phyloP scores from a whole-genome alignment of 768 basidiomycete species.

The Tubosaeta sp. region DNA sequence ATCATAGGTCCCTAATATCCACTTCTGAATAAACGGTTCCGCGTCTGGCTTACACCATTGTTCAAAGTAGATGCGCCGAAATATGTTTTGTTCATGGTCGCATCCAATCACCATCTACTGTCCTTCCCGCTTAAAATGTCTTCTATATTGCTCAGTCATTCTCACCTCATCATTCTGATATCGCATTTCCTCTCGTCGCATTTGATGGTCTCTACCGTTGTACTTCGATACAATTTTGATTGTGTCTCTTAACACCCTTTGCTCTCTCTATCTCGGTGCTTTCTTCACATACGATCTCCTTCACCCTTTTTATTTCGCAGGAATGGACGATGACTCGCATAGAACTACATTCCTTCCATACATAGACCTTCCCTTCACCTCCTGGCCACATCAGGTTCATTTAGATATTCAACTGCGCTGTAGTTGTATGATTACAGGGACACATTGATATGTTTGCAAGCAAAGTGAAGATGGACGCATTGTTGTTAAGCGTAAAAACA shows the following conservation, averaged over 20 bases:
- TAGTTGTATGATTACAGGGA: slow-evolving; percentile 19
- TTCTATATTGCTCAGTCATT: background rate
- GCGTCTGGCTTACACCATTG: slow-evolving; percentile 11
- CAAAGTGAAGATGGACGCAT: background rate
- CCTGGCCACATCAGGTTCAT: background rate
- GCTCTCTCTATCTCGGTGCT: background rate
- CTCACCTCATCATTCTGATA: slow-evolving; percentile 6
- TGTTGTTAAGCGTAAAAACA: background rate
- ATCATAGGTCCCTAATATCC: slow-evolving; percentile 16
- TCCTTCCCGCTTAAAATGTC: background rate
- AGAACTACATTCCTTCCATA: slow-evolving; percentile 8
- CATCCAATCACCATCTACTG: background rate
- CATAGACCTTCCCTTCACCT: slow-evolving; percentile 6
- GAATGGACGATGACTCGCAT: slow-evolving; percentile 17
- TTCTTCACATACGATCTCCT: background rate
- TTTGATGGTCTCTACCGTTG: slow-evolving; percentile 10
- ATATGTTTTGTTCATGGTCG: slow-evolving; percentile 1
- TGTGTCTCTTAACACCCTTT: background rate
- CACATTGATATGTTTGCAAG: background rate
- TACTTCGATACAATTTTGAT: slow-evolving; percentile 16
- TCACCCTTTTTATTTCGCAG: slow-evolving; percentile 1
- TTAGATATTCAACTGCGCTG: slow-evolving; percentile 13
- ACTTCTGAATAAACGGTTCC: slow-evolving; percentile 7
- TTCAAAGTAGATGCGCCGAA: slow-evolving; percentile 19
- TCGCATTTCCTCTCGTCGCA: slow-evolving; percentile 5